Evolutionary conservation across 1,284 basidiomycete species (phyloP).

Genomic region (Mycosarcoma maydis): DNA sequence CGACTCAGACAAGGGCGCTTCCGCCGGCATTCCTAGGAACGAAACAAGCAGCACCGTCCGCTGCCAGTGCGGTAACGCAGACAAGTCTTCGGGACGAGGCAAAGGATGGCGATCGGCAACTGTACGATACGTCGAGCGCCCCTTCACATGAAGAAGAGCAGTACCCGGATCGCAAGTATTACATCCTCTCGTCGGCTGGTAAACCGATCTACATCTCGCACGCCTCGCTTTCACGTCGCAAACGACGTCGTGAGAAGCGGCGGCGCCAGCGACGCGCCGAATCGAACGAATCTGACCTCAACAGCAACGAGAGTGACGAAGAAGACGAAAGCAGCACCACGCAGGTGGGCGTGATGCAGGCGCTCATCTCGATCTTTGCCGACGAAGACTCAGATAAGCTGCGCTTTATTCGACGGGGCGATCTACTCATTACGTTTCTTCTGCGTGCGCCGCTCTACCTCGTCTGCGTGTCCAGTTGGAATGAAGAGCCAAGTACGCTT

Average conservation of each 20-base stretch:
- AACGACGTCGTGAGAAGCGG: slow-evolving; percentile 8
- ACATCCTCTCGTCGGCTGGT: slow-evolving; percentile 55
- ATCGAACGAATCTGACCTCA: neutral
- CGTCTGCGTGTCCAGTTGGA: slow-evolving; percentile 87
- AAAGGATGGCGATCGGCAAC: neutral
- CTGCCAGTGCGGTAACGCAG: neutral
- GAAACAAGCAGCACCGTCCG: neutral
- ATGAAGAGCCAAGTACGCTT: slow-evolving; percentile 89
- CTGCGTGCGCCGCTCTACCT: slow-evolving; percentile 88
- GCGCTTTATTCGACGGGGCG: slow-evolving; percentile 40
- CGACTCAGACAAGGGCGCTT: neutral
- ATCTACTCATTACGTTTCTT: slow-evolving; percentile 82
- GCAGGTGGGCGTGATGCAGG: slow-evolving; percentile 91
- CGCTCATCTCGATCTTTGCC: slow-evolving; percentile 78
- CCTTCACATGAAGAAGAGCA: slow-evolving; percentile 6
- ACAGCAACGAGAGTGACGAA: slow-evolving; percentile 53
- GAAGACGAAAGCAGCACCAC: slow-evolving; percentile 76
- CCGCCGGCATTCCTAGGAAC: slow-evolving; percentile 13
- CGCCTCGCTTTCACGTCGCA: slow-evolving; percentile 25
- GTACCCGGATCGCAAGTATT: slow-evolving; percentile 49
- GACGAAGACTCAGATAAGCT: slow-evolving; percentile 60
- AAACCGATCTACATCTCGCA: slow-evolving; percentile 60
- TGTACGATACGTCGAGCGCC: too few species aligned
- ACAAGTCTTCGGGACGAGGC: neutral
- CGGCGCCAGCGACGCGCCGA: neutral